Base-by-base conservation (phyloP, 2,329 filamentous ascomycete genomes). In the Lomentospora prolificans region DNA sequence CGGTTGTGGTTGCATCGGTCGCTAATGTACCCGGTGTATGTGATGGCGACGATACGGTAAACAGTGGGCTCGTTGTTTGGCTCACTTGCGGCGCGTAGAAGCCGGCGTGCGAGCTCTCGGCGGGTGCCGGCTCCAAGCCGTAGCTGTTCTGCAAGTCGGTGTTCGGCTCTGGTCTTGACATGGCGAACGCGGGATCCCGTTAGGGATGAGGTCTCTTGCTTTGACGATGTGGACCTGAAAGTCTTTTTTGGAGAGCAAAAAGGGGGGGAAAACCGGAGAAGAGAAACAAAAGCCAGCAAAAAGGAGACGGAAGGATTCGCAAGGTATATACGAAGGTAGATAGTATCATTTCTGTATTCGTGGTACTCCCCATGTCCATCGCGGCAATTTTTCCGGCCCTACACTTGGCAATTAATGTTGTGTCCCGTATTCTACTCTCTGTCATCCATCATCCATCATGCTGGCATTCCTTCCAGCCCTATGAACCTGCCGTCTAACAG, bases 111-210 rank as follows among this genome's bases (percentile, higher is more conserved):
- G 50, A 22, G 27, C 17, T 8, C 22, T 55, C 54, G 44, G 39
- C 9, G 1, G 44, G 41, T 46, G 54, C 33, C 3, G 33, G 44
- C 30, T 55, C 54, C 5, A 44, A 44, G 17, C 27, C 54, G 54
- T 36, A 55, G 54, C 54, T 55, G 46, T 55, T 55, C 25, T 55
- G 54, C 4, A 55, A 27, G 22, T 53, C 39, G 19, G n/a, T 10
- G 33, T 25, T 44, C 36, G 36, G 36, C 36, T 41, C 36, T 41
- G 14, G 14, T 12, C 36, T 12, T 8, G 36, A 41, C 36, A 41
- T 41, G 36, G n/a, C 10, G 36, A 17, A 17, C 14, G 36, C 19
- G n/a, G n/a, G n/a, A n/a, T 41, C 36, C 36, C 36, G 6, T 41
- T 8, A 17, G n/a, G 9, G 36, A 3, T 14, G 36, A 17, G 36